phyloP scores from a whole-genome alignment of 2,329 filamentous ascomycete species.

The Exophiala spinifera region DNA sequence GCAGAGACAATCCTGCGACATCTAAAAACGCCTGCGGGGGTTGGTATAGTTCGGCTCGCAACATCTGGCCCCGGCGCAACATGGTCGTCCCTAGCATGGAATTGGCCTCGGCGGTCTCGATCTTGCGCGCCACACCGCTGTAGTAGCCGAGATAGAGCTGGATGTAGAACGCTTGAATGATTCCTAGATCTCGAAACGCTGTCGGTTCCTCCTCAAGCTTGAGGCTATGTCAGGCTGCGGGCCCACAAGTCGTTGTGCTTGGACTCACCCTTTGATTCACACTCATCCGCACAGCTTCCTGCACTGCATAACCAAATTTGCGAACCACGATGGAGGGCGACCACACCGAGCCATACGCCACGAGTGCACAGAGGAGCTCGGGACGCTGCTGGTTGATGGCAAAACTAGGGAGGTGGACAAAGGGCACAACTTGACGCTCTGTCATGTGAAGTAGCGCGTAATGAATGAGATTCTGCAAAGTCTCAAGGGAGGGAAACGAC shows the following conservation, averaged over 20 bases:
- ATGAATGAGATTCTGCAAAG: conserved; percentile 41
- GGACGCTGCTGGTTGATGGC: conserved; percentile 37
- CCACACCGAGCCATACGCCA: conserved; percentile 38
- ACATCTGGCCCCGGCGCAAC: conserved; percentile 44
- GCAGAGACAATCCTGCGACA: conserved; percentile 12
- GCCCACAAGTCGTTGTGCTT: too few relatives aligned
- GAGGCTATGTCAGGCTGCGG: too few relatives aligned
- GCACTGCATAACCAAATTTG: conserved; percentile 43
- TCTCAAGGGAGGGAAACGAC: conserved; percentile 40
- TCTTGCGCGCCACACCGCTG: conserved; percentile 39
- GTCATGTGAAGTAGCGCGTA: conserved; percentile 34
- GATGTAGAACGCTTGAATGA: conserved; percentile 36
- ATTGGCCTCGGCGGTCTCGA: conserved; percentile 40
- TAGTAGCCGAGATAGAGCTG: conserved; percentile 36
- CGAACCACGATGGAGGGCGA: conserved; percentile 39
- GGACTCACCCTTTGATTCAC: conserved; percentile 18
- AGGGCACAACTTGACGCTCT: conserved; percentile 31
- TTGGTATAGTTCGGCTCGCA: conserved; percentile 18
- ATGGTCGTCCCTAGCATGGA: conserved; percentile 38
- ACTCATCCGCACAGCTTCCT: conserved; percentile 38
- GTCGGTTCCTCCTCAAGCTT: conserved; percentile 6
- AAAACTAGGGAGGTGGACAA: conserved; percentile 40
- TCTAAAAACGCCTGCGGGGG: conserved; percentile 7
- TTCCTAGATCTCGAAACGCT: conserved; percentile 1
- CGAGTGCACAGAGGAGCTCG: conserved; percentile 39